Conservation (phyloP, 805 yeast species). For the Cyberlindnera americana region DNA sequence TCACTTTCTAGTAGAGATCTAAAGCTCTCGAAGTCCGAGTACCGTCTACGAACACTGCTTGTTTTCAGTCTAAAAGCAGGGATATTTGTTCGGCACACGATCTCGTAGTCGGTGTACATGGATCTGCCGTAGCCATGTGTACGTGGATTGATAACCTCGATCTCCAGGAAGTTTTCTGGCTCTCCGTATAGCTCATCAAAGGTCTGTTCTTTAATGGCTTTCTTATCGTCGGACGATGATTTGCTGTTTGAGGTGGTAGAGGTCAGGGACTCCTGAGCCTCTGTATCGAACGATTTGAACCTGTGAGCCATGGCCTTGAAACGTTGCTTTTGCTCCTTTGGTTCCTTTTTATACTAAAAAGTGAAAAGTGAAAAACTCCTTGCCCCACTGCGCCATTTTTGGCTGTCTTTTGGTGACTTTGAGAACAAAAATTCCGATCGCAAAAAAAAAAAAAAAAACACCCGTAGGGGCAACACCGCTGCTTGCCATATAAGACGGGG, state of each 20-base stretch:
- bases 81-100: slow-evolving; percentile 83
- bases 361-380: no score
- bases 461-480: no score
- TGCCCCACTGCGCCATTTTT: no score
- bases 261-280: slow-evolving; percentile 23
- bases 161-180: slow-evolving; percentile 91
- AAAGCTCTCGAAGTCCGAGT: slow-evolving; percentile 85
- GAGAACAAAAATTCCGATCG: no score
- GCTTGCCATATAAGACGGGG: no score
- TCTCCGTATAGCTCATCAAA: slow-evolving; percentile 86
- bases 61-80: slow-evolving; percentile 72
- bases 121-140: slow-evolving; percentile 67
- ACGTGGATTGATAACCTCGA: slow-evolving; percentile 78
- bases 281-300: slow-evolving; percentile 30
- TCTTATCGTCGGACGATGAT: slow-evolving; percentile 9
- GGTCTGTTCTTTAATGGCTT: slow-evolving; percentile 49
- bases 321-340: not conserved
- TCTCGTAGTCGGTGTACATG: slow-evolving; percentile 89
- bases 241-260: slow-evolving; percentile 9
- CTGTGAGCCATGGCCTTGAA: slow-evolving; percentile 8
- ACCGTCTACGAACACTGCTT: slow-evolving; percentile 76
- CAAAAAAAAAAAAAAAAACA: no score
- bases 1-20: slow-evolving; percentile 72
- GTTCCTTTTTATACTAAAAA: no score
- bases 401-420: no score